Conservation (phyloP, 306 rosid species). For the Lathyrus oleraceus region DNA sequence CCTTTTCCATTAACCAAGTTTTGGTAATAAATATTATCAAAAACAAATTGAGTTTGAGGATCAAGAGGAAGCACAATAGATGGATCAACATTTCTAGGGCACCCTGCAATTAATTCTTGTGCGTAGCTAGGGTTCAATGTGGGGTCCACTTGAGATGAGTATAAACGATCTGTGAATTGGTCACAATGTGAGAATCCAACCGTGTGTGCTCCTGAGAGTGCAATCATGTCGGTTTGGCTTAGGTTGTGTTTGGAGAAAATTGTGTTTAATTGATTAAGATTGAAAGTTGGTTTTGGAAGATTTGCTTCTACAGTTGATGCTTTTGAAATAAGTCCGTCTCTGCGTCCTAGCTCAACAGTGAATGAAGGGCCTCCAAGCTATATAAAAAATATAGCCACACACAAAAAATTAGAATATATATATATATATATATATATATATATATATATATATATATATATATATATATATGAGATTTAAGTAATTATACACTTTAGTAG, state of each 20-base stretch:
- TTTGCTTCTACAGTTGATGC: conserved; percentile 63
- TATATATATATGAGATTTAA: no score
- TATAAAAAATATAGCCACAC: no score
- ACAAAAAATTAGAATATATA: no score
- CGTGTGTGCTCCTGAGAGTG: conserved; percentile 88
- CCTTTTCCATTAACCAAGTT: conserved; percentile 57
- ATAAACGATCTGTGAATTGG: conserved; percentile 55
- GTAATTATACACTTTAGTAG: no score
- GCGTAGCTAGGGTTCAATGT: conserved; percentile 55
- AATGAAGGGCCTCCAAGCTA: conserved; percentile 76
- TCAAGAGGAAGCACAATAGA: conserved; percentile 42
- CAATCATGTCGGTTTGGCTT: conserved; percentile 64
- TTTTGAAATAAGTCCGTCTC: conserved; percentile 60
- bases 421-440: no score
- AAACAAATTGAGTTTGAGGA: conserved; percentile 42
- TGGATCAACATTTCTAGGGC: conserved; percentile 58
- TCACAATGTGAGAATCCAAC: conserved; percentile 70
- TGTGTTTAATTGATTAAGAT: conserved; percentile 52
- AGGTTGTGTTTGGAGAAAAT: conserved; percentile 54
- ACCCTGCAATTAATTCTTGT: conserved; percentile 31
- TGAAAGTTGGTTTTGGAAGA: conserved; percentile 55
- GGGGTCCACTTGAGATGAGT: conserved; percentile 62
- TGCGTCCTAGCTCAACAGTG: conserved; percentile 76
- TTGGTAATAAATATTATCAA: conserved; percentile 65
- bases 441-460: no score